Conservation (phyloP, 2,329 filamentous ascomycete species). For the Colletotrichum shisoi region DNA sequence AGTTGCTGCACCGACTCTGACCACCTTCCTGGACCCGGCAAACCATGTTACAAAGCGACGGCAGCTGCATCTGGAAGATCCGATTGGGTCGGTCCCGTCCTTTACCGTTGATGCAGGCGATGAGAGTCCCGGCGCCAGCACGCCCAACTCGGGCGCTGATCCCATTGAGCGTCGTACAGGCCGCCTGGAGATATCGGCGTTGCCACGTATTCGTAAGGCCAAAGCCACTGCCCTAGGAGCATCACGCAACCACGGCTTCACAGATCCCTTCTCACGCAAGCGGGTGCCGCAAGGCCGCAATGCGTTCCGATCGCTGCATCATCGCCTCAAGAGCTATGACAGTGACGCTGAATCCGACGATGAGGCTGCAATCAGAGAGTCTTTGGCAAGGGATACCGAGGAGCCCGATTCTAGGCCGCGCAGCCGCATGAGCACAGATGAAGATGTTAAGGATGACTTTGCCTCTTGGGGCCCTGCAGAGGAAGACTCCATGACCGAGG, state of each 20-base stretch:
- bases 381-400: slow-evolving; percentile 78
- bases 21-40: slow-evolving; percentile 81
- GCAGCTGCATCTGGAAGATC: slow-evolving; percentile 67
- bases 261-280: slow-evolving; percentile 71
- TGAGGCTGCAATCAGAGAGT: slow-evolving; percentile 68
- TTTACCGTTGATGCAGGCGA: slow-evolving; percentile 67
- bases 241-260: slow-evolving; percentile 67
- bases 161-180: slow-evolving; percentile 68
- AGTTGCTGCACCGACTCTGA: slow-evolving; percentile 81
- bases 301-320: slow-evolving; percentile 80
- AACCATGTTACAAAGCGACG: slow-evolving; percentile 82
- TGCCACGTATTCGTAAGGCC: slow-evolving; percentile 78
- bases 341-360: slow-evolving; percentile 91
- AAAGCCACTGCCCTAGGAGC: slow-evolving; percentile 63
- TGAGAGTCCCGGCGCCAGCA: slow-evolving; percentile 69
- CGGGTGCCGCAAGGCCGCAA: slow-evolving; percentile 66
- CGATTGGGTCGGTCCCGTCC: slow-evolving; percentile 47
- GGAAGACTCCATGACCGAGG: slow-evolving; percentile 75
- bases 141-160: slow-evolving; percentile 70
- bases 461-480: slow-evolving; percentile 60
- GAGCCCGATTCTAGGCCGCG: slow-evolving; percentile 83
- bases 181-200: slow-evolving; percentile 66
- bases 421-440: slow-evolving; percentile 73
- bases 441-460: slow-evolving; percentile 57
- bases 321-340: slow-evolving; percentile 75